Evolutionary conservation across 164 flowering plant genomes (phyloP), one percentile per base, ranked within the genome.

Genomic region (Vitis riparia): DNA sequence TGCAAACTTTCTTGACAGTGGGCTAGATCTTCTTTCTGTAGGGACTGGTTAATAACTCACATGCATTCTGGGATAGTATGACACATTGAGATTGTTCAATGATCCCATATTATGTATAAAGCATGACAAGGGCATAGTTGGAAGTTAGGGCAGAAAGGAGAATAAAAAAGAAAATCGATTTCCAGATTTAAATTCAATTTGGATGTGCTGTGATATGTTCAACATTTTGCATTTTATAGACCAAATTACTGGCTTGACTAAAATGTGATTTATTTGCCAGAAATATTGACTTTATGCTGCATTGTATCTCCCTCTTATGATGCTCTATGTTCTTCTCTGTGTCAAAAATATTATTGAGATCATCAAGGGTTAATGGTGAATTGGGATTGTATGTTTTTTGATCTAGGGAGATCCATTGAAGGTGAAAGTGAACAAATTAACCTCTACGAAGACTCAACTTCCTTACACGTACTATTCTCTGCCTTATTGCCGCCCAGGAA

Each of bases 401-500:
- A 17, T 76, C 71, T 78, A 81, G 82, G 84, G 84, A 10, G 70
- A 75, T 68, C 56, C 11, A 3, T 69, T 81, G 77, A 69, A 56
- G 67, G 82, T 81, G 67, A 81, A 81, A 66, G 82, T 81, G 50
- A 81, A 81, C 66, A 78, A 78, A 60, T 60, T 81, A 67, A 76
- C 81, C 0, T 81, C 82, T n/a, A 81, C 68, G 44, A 85, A 84
- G 59, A 84, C 87, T 29, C 83, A 82, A 68, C 79, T 86, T 67
- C 89, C 89, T 29, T 84, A 84, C 67, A 67, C 84, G 5, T 84
- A 77, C 56, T 86, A 86, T 51, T 78, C 82, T 27, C 75, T 86
- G 47, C 82, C 78, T 9, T 86, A 51, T 58, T 82, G 88, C 66
- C 75, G 62, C 1, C 77, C 77, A 3, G 51, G 51, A 6, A 73